Evolutionary conservation across 2,329 filamentous ascomycete genomes (phyloP).

Genomic region (Pseudogymnoascus sp.): DNA sequence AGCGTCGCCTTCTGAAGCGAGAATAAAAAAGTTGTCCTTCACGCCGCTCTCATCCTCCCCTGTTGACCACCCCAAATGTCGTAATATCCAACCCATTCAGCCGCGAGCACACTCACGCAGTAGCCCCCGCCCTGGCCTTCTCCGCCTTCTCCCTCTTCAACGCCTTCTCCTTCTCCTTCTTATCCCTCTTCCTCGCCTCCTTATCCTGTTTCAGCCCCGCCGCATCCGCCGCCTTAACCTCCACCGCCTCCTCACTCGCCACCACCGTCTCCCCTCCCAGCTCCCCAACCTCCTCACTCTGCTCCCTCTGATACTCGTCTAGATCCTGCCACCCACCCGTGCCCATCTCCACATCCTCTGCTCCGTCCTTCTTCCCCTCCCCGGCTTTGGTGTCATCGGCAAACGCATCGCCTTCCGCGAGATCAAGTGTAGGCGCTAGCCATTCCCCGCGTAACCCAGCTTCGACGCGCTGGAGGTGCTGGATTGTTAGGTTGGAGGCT

Average conservation of each 20-base stretch:
- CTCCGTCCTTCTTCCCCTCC: background rate
- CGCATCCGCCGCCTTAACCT: slow-evolving; percentile 28
- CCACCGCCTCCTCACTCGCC: slow-evolving; percentile 32
- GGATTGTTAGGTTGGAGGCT: slow-evolving; percentile 37
- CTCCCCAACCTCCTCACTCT: slow-evolving; percentile 25
- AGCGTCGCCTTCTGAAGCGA: background rate
- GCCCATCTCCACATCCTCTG: slow-evolving; percentile 20
- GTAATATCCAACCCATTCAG: background rate
- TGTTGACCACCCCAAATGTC: background rate
- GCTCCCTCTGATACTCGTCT: slow-evolving; percentile 30
- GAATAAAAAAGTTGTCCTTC: background rate
- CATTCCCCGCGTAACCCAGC: slow-evolving; percentile 45
- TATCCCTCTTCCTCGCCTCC: slow-evolving; percentile 32
- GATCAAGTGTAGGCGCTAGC: slow-evolving; percentile 35
- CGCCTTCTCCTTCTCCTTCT: slow-evolving; percentile 41
- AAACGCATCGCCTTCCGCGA: slow-evolving; percentile 27
- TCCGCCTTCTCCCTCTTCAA: slow-evolving; percentile 50
- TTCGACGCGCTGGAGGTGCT: slow-evolving; percentile 45
- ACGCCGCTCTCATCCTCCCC: background rate
- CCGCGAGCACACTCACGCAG: background rate
- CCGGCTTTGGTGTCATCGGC: slow-evolving; percentile 18
- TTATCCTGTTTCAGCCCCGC: slow-evolving; percentile 32
- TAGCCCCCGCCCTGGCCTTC: slow-evolving; percentile 34
- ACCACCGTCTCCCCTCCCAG: slow-evolving; percentile 16
- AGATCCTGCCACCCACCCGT: slow-evolving; percentile 30